Conservation (phyloP, 75 land plant species). For the Sequoiadendron giganteum region DNA sequence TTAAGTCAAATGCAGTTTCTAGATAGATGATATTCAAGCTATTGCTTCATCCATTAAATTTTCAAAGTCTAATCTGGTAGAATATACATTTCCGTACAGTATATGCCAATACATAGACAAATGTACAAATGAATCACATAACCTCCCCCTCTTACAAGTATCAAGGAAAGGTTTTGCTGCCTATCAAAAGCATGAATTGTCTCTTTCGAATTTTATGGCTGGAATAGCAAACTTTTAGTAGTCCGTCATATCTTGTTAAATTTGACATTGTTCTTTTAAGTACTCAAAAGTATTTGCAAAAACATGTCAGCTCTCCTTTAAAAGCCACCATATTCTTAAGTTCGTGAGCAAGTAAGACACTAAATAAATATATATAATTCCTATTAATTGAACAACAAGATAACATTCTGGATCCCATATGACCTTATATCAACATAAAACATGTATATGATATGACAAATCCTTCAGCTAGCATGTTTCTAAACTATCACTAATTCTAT, state of each 20-base stretch:
- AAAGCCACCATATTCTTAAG: background rate
- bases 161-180: background rate
- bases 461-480: background rate
- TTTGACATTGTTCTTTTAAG: background rate
- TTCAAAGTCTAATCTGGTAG: background rate
- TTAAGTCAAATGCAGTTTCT: conserved; percentile 3
- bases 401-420: background rate
- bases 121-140: background rate
- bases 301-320: background rate
- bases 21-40: conserved; percentile 1
- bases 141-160: background rate
- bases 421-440: background rate
- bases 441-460: background rate
- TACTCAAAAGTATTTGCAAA: background rate
- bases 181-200: background rate
- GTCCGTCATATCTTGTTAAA: background rate
- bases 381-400: background rate
- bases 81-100: background rate
- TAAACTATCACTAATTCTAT: background rate
- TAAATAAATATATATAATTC: background rate
- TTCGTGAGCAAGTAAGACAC: background rate
- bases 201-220: background rate
- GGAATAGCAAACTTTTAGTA: background rate
- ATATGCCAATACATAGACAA: background rate
- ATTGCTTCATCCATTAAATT: background rate